phyloP scores from a whole-genome alignment of 2,329 filamentous ascomycete genomes.

The Colletotrichum sublineola region DNA sequence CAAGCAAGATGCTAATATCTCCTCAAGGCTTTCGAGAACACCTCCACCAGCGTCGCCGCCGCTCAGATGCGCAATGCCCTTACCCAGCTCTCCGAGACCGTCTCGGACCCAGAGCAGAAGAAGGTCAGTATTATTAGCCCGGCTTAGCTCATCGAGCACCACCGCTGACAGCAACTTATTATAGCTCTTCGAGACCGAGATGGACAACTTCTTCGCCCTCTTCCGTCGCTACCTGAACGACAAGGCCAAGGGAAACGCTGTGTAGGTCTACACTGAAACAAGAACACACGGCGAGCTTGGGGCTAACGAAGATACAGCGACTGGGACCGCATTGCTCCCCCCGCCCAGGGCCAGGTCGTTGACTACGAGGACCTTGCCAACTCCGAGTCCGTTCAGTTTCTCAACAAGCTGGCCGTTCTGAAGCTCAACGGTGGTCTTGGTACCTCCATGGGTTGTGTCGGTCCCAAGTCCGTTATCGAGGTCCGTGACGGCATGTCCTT shows the following conservation, averaged over 20 bases:
- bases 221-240: conserved; percentile 99
- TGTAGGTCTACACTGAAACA: conserved; percentile 65
- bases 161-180: conserved; percentile 38
- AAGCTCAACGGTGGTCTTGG: conserved; percentile 99
- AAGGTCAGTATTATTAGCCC: conserved; percentile 72
- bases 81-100: conserved; percentile 91
- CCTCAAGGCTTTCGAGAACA: conserved; percentile 96
- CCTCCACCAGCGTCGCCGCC: conserved; percentile 96
- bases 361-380: conserved; percentile 93
- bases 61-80: conserved; percentile 99
- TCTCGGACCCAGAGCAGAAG: conserved; percentile 83
- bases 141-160: neutral
- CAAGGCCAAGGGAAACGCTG: conserved; percentile 96
- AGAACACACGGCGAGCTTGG: neutral
- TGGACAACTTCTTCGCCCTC: conserved; percentile 99
- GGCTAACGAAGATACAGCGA: conserved; percentile 68
- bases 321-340: conserved; percentile 97
- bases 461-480: conserved; percentile 99
- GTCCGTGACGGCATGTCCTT: conserved; percentile 99
- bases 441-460: conserved; percentile 99
- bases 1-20: conserved; percentile 51
- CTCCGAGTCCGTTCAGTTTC: conserved; percentile 90
- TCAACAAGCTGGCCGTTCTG: conserved; percentile 97
- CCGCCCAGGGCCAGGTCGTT: conserved; percentile 92
- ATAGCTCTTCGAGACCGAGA: conserved; percentile 96